These are phyloP conservation scores for Zygosaccharomyces kombuchaensis DNA, from an alignment of 805 yeast species.

Conservation along the genomic window DNA sequence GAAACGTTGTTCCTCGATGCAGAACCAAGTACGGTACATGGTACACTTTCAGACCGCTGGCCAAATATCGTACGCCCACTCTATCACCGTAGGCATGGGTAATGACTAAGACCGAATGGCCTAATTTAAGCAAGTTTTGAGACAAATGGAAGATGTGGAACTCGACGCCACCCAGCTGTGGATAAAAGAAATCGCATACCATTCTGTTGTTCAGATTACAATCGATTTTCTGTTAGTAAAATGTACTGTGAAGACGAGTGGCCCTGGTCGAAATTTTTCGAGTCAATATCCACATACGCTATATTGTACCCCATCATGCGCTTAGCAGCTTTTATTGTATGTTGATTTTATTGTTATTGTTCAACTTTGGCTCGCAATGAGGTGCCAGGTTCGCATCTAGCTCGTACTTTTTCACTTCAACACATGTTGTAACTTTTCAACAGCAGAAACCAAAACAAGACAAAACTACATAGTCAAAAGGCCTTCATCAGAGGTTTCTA, in stretches of 20 bases:
- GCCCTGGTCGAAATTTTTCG: neutral
- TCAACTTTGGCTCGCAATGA: neutral
- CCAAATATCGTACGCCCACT: slow-evolving; percentile 72
- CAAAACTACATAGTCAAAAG: neutral
- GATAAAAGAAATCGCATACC: slow-evolving; percentile 96
- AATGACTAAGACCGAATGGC: slow-evolving; percentile 80
- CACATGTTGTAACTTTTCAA: slow-evolving; percentile 1
- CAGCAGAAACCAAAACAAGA: neutral
- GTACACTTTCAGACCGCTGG: slow-evolving; percentile 91
- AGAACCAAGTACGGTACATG: slow-evolving; percentile 78
- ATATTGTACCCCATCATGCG: slow-evolving; percentile 28
- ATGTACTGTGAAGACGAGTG: neutral
- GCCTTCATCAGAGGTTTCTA: neutral
- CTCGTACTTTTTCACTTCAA: slow-evolving; percentile 2
- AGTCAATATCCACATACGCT: slow-evolving; percentile 20
- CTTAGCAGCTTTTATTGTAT: slow-evolving; percentile 5
- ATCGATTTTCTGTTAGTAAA: slow-evolving; percentile 1
- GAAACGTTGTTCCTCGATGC: slow-evolving; percentile 81
- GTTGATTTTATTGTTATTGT: neutral
- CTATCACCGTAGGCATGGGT: slow-evolving; percentile 87
- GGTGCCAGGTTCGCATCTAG: neutral
- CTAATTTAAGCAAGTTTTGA: slow-evolving; percentile 70
- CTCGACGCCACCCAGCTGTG: slow-evolving; percentile 98
- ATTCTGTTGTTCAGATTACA: slow-evolving; percentile 42
- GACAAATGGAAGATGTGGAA: slow-evolving; percentile 90